These are phyloP conservation scores for Myxozyma nipponensis DNA, from an alignment of 805 yeast genomes.

Conservation along the genomic window DNA sequence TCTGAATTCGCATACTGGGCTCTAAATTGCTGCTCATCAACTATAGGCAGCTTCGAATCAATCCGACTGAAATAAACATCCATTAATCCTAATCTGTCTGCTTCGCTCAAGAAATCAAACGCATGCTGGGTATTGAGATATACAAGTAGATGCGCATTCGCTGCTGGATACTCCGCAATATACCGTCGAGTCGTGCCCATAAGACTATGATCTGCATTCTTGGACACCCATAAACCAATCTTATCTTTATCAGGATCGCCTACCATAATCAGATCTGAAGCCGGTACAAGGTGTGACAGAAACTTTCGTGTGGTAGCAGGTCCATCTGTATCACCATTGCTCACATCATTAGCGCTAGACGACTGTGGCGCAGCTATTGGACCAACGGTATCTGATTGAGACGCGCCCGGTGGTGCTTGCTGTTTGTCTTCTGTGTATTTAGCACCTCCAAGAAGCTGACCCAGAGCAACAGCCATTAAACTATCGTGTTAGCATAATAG, in stretches of 20 bases:
- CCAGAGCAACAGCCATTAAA: too few relatives aligned
- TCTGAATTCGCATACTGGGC: slow-evolving; percentile 35
- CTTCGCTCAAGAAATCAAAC: slow-evolving; percentile 37
- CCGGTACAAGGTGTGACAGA: slow-evolving; percentile 29
- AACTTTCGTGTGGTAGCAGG: slow-evolving; percentile 18
- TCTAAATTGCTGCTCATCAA: slow-evolving; percentile 42
- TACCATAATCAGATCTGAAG: slow-evolving; percentile 27
- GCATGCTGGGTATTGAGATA: slow-evolving; percentile 40
- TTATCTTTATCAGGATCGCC: slow-evolving; percentile 27
- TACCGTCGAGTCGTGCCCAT: slow-evolving; percentile 1
- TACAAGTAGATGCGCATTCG: slow-evolving; percentile 29
- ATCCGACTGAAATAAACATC: slow-evolving; percentile 42
- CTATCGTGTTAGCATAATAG: too few relatives aligned
- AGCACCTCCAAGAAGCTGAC: too few relatives aligned
- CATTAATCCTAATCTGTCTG: slow-evolving; percentile 37
- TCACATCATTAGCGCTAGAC: too few relatives aligned
- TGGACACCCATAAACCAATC: slow-evolving; percentile 29
- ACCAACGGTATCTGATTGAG: too few relatives aligned
- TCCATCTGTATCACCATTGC: slow-evolving; percentile 1
- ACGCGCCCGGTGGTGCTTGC: too few relatives aligned
- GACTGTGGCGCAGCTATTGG: too few relatives aligned
- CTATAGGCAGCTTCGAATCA: slow-evolving; percentile 43
- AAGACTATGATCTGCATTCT: slow-evolving; percentile 4
- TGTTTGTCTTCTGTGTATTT: too few relatives aligned
- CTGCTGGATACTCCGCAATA: slow-evolving; percentile 12